Base-by-base conservation (phyloP, 2,329 filamentous ascomycete genomes). In the Arthrobotrys pseudoclavata region DNA sequence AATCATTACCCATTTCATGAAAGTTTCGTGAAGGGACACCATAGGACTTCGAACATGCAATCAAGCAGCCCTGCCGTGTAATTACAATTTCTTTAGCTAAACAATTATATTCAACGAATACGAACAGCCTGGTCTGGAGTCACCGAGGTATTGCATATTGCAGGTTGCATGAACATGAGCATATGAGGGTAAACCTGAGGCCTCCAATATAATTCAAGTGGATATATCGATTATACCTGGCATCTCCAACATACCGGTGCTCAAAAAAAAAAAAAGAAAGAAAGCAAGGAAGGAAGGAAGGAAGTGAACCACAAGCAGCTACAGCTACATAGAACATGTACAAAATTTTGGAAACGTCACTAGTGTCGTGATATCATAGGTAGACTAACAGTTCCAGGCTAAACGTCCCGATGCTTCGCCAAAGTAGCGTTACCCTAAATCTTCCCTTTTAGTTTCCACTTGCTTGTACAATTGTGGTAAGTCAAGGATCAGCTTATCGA, bases 381-480 rank as follows among this genome's bases (percentile, higher is more conserved):
- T 60, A 37, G 29, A 31, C 57, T 40, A 37, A 26, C 47, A 61
- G 45, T 42, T 61, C 20, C 57, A 22, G 57, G 1, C 42, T 31
- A 29, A 57, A 50, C n/a, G 55, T 67, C 37, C 63, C 31, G 57
- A 47, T 47, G 37, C 37, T 62, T 62, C 42, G 37, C 24, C 57
- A 48, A 62, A 62, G 57, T 45, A 45, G 37, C 26, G 24, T 47
- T 48, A 62, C 37, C 37, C 40, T 62, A 42, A 18, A 7, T 45
- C 22, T 55, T 22, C 20, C 26, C 4, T 26, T 31, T 55, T 64
- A 72, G 60, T 15, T 13, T 26, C 29, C 5, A 37, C 26, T 53
- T 42, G 34, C 64, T 76, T 76, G 71, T 76, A 69, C 71, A 55
- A 63, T 76, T 76, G 72, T 76, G 72, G 72, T 66, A 76, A 76